Conservation (phyloP, 176 grass and related monocot species). For the Zea mays region DNA sequence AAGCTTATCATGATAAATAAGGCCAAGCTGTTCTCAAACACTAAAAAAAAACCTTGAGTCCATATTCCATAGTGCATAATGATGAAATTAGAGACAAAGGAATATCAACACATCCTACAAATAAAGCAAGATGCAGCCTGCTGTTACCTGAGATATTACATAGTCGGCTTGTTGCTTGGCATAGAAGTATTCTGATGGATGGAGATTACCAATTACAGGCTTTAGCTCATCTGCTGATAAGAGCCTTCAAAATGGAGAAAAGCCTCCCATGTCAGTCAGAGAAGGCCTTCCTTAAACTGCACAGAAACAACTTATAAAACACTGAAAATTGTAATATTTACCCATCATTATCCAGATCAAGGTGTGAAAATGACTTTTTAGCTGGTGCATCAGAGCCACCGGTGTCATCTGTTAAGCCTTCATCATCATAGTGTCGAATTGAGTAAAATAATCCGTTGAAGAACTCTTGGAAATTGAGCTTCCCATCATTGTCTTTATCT, state of each 20-base stretch:
- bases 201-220: conserved; percentile 69
- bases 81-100: neutral
- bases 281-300: conserved; percentile 9
- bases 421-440: conserved; percentile 71
- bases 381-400: conserved; percentile 67
- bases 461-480: conserved; percentile 88
- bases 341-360: conserved; percentile 90
- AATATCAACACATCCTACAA: neutral
- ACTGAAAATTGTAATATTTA: conserved; percentile 45
- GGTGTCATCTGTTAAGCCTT: conserved; percentile 50
- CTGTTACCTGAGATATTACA: conserved; percentile 71
- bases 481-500: conserved; percentile 86
- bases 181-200: conserved; percentile 80
- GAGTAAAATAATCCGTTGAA: conserved; percentile 85
- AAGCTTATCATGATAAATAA: conserved; percentile 20
- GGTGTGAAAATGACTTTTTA: conserved; percentile 81
- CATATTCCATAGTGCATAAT: neutral
- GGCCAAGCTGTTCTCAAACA: conserved; percentile 18
- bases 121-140: conserved; percentile 17
- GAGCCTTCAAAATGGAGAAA: conserved; percentile 55
- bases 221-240: conserved; percentile 78
- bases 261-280: conserved; percentile 19
- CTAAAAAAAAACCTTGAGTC: neutral
- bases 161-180: conserved; percentile 97
- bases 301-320: conserved; percentile 24